Evolutionary conservation across 495 filamentous ascomycete species (phyloP).

Genomic region (Aspergillus diversus): DNA sequence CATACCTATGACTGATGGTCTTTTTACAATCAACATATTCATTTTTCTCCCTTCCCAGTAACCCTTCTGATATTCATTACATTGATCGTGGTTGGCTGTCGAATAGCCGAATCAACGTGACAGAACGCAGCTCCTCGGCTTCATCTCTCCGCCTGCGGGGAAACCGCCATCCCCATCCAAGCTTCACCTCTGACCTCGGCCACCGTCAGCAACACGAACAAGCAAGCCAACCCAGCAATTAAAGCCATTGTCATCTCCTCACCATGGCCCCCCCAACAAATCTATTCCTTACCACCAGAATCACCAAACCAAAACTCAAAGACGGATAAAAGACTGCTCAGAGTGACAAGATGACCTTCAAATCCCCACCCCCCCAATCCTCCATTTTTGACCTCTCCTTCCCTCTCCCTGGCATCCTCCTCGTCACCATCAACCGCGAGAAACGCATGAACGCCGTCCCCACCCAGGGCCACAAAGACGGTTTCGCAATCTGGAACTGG

Average conservation of each 20-base stretch:
- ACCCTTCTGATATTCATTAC: too few relatives aligned
- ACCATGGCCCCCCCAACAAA: neutral
- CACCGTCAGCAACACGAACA: neutral
- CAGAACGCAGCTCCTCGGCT: neutral
- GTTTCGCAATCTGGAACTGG: conserved; percentile 49
- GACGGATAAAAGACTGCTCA: neutral
- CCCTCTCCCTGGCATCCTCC: conserved; percentile 36
- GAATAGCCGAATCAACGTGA: conserved; percentile 1
- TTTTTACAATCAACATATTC: neutral
- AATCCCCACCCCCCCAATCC: conserved; percentile 23
- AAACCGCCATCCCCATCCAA: neutral
- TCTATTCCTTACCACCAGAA: neutral
- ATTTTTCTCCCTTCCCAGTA: too few relatives aligned
- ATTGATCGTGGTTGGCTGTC: too few relatives aligned
- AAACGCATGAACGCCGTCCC: conserved; percentile 47
- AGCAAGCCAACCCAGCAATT: too few relatives aligned
- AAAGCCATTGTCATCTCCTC: neutral
- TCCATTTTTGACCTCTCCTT: conserved; percentile 30
- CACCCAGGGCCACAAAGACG: conserved; percentile 47
- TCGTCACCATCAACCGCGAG: conserved; percentile 42
- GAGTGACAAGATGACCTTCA: conserved; percentile 13
- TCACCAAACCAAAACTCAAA: neutral
- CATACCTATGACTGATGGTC: neutral
- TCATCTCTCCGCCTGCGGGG: neutral
- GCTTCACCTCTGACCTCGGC: conserved; percentile 2